Conservation (phyloP, 2,329 filamentous ascomycete species). For the Alternaria gaisen region DNA sequence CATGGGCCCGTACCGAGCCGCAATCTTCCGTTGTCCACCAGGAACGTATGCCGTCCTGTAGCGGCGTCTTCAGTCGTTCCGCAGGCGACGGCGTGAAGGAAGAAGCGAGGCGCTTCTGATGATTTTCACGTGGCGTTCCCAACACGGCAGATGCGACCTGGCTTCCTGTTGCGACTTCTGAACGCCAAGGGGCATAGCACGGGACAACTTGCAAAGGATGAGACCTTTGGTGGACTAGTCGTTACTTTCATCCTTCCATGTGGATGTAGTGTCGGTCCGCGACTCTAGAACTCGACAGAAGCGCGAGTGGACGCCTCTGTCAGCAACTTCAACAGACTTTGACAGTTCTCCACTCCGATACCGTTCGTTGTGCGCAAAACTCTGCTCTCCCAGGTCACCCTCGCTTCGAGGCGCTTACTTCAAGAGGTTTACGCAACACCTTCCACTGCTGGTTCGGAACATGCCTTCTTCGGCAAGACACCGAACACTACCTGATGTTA, state of each 20-base stretch:
- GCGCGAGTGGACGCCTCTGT: not conserved
- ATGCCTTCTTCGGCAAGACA: not conserved
- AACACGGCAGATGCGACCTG: constrained; percentile 18
- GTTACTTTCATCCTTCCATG: not conserved
- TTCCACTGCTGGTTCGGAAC: not conserved
- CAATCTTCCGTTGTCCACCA: constrained; percentile 9
- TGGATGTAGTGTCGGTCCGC: not conserved
- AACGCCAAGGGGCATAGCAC: constrained; percentile 4
- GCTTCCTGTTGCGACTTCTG: constrained; percentile 1
- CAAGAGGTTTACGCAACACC: not conserved
- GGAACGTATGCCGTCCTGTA: constrained; percentile 7
- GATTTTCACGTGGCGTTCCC: constrained; percentile 14
- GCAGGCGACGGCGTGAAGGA: not conserved
- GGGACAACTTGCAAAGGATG: constrained; percentile 3
- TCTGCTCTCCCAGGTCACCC: not conserved
- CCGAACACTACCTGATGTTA: not conserved
- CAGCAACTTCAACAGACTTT: constrained; percentile 3
- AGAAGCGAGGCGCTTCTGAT: not conserved
- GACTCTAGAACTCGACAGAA: not conserved
- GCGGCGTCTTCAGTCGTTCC: constrained; percentile 2
- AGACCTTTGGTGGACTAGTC: constrained; percentile 5
- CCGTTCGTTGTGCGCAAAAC: constrained; percentile 6
- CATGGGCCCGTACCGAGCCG: constrained; percentile 17
- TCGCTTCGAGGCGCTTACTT: constrained; percentile 4
- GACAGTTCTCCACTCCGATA: not conserved